phyloP scores from a whole-genome alignment of 371 early-diverging fungal species.

The Rhizopus stolonifer region DNA sequence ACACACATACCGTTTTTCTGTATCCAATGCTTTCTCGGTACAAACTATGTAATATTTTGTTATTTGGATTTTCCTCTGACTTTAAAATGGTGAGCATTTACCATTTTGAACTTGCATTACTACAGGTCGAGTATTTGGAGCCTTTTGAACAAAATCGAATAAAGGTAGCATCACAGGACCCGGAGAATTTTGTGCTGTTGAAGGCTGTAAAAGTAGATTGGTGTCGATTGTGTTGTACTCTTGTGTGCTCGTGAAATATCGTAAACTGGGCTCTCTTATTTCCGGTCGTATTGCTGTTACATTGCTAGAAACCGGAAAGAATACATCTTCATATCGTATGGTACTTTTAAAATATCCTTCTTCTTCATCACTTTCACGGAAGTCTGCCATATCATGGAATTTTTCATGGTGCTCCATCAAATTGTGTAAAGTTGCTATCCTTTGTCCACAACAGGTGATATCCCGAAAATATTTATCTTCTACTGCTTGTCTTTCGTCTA shows the following conservation, averaged over 20 bases:
- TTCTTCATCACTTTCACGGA: not conserved
- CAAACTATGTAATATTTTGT: no score
- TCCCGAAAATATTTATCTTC: not conserved
- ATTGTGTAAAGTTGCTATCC: not conserved
- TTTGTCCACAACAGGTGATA: not conserved
- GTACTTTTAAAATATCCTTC: not conserved
- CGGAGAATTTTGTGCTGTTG: no score
- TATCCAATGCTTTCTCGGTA: not conserved
- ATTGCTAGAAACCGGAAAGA: not conserved
- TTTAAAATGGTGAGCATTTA: not conserved
- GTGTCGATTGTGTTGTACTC: not conserved
- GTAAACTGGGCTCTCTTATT: not conserved
- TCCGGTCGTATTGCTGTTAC: not conserved
- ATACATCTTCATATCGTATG: not conserved
- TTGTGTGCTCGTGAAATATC: not conserved
- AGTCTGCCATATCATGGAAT: not conserved
- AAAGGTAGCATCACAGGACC: no score
- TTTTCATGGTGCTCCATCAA: conserved; percentile 1
- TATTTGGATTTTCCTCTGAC: no score
- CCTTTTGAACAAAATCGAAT: not conserved
- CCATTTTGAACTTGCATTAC: not conserved
- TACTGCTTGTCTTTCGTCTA: conserved; percentile 1
- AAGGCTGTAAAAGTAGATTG: not conserved
- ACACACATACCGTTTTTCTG: not conserved
- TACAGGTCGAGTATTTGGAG: not conserved